Base-by-base conservation (phyloP, 2,329 filamentous ascomycete species). In the Trichoderma lentiforme region DNA sequence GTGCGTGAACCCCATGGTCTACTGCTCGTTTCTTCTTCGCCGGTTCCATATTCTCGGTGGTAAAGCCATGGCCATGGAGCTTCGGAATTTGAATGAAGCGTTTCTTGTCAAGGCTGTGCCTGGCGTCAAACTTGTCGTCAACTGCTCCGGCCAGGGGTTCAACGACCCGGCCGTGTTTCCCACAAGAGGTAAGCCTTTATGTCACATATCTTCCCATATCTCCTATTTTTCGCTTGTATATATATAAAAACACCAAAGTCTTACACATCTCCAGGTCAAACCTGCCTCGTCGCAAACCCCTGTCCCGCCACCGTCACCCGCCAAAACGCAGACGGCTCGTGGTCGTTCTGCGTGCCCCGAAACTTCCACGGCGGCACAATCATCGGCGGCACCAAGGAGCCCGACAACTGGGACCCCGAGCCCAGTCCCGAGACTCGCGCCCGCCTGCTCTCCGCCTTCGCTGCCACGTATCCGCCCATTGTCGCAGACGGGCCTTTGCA, bases 331-430 rank as follows among this genome's bases (percentile, higher is more conserved):
- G 87, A 90, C 79, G 88, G 89, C 0, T 85, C 83, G 9, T 91
- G 89, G 88, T 85, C 86, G 0, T 91, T 92, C 74, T 85, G 86
- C 60, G 87, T 92, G 6, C 89, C 90, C 1, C 85, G 90, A 3
- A 86, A 85, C 9, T 86, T 89, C 30, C 83, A 87, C 39, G 90
- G 90, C 3, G 90, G 90, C 3, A 92, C 90, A 0, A 83, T 92
- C 51, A 86, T 92, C 24, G 90, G 90, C 6, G 90, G 90, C 0
- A 92, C 89, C 11, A 91, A 91, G 77, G 86, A 91, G 76, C 83
- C 85, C 1, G 80, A 86, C 70, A 82, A 90, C 77, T 90, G 87
- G 86, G 82, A 86, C 61, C 78, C 83, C 0, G 80, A 83, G 21
- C 85, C 88, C 1, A 86, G 83, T 0, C 72, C 74, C 1, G 84